Percentiles rank a stretch among this genome's conserved stretches.
Evolutionary conservation across 139 green algal genomes (phyloP).

Genomic region (Chlorella sp.): DNA sequence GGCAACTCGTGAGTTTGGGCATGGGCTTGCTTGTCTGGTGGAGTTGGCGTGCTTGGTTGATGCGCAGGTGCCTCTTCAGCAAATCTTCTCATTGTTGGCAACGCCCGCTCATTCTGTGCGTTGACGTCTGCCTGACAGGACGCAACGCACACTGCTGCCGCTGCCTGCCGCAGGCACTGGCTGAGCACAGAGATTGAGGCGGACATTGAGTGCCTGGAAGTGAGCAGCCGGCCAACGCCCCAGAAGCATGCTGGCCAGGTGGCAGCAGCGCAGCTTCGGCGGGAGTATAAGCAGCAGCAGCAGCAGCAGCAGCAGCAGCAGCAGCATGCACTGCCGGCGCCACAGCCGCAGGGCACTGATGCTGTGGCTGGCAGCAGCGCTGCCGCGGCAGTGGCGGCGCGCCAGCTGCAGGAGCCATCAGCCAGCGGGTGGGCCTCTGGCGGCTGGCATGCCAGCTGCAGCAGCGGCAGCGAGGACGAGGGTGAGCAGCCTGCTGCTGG

Average conservation of each 20-base stretch:
- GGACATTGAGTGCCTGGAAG: constrained; percentile 29
- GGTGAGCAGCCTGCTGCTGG: neutral
- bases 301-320: neutral
- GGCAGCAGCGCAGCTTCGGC: neutral
- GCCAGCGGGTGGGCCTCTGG: neutral
- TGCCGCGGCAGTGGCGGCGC: too few species aligned
- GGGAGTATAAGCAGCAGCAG: neutral
- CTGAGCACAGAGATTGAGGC: constrained; percentile 12
- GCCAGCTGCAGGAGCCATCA: too few species aligned
- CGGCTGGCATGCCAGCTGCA: neutral
- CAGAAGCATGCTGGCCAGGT: neutral
- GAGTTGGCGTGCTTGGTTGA: neutral
- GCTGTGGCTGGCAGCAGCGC: too few species aligned
- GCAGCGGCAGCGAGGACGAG: neutral
- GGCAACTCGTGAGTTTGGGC: constrained; percentile 3
- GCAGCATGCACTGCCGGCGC: neutral
- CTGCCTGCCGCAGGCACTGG: neutral
- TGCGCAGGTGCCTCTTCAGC: neutral
- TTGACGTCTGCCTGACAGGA: neutral
- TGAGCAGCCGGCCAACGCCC: constrained; percentile 2
- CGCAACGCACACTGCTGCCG: neutral
- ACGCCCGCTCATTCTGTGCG: neutral
- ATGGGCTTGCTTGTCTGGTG: neutral
- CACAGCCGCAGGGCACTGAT: too few species aligned
- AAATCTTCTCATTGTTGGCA: neutral